Conservation (phyloP, 495 filamentous ascomycete genomes). For the Xylaria cubensis region DNA sequence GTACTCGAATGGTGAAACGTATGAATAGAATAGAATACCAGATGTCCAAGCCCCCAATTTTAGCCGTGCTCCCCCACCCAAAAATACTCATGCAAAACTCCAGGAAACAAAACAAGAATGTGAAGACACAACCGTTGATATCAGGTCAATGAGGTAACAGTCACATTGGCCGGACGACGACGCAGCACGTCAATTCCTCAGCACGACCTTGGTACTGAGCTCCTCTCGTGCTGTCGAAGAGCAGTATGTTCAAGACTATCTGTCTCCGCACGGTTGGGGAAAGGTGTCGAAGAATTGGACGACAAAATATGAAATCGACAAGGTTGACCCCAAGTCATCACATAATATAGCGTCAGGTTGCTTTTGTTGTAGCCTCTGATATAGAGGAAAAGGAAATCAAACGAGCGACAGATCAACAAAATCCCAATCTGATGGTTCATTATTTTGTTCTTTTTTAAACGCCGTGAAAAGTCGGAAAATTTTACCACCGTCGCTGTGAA, state of each 20-base stretch:
- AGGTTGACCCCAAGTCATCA: background rate
- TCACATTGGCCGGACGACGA: background rate
- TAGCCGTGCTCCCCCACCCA: background rate
- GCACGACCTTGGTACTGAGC: background rate
- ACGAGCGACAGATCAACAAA: conserved; percentile 21
- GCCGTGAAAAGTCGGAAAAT: conserved; percentile 34
- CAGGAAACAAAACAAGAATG: background rate
- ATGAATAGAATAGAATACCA: conserved; percentile 21
- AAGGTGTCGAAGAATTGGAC: background rate
- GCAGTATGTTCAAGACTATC: background rate
- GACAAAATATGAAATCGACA: background rate
- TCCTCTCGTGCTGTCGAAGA: background rate
- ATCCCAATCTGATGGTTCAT: conserved; percentile 32
- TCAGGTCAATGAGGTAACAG: background rate
- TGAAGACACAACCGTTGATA: background rate
- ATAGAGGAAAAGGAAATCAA: conserved; percentile 14
- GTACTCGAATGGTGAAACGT: background rate
- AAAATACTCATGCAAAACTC: conserved; percentile 5
- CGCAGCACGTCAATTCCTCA: background rate
- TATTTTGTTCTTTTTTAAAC: conserved; percentile 41
- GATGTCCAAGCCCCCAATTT: conserved; percentile 20
- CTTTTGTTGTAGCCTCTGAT: conserved; percentile 6
- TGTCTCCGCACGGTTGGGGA: background rate
- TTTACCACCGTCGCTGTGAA: conserved; percentile 40
- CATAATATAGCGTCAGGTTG: background rate